Percentiles rank a stretch among this genome's conserved stretches.
These are phyloP conservation scores for Trypanosoma mega DNA, from an alignment of 208 protist species.

Conservation along the genomic window DNA sequence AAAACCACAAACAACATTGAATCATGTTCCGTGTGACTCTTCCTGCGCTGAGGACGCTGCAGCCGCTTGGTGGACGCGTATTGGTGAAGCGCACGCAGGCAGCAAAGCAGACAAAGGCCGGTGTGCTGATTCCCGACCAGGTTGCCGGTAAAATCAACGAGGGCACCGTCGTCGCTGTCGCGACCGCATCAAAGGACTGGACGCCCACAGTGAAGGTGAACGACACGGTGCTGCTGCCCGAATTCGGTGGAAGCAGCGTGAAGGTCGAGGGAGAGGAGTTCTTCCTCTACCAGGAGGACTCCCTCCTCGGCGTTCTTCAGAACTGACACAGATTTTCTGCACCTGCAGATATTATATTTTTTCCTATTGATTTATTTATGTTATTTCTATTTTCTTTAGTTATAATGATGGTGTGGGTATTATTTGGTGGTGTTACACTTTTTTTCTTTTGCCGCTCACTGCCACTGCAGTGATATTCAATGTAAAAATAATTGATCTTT, in stretches of 20 bases:
- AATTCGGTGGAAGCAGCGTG: slow-evolving; percentile 86
- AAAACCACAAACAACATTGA: neutral
- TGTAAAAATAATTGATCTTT: no score
- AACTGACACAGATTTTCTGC: slow-evolving; percentile 25
- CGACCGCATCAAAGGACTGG: slow-evolving; percentile 89
- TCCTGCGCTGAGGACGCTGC: slow-evolving; percentile 82
- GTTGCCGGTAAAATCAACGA: slow-evolving; percentile 93
- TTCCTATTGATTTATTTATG: slow-evolving; percentile 14
- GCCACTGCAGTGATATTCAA: no score
- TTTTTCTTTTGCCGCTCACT: slow-evolving; percentile 9
- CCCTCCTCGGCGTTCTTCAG: slow-evolving; percentile 83
- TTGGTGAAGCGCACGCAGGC: slow-evolving; percentile 85
- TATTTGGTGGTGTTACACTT: slow-evolving; percentile 1
- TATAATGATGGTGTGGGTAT: neutral
- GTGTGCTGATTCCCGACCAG: slow-evolving; percentile 92
- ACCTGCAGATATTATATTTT: slow-evolving; percentile 2
- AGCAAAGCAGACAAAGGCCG: slow-evolving; percentile 92
- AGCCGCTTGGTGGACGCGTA: slow-evolving; percentile 89
- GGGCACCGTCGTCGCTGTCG: slow-evolving; percentile 88
- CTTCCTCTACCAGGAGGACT: slow-evolving; percentile 89
- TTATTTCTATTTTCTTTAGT: neutral
- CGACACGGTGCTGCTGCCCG: slow-evolving; percentile 90
- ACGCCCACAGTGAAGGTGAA: slow-evolving; percentile 87
- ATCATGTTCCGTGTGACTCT: slow-evolving; percentile 80
- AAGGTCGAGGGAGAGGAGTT: slow-evolving; percentile 93